phyloP scores from a whole-genome alignment of 2,329 filamentous ascomycete genomes.

The Hymenoscyphus albidus region DNA sequence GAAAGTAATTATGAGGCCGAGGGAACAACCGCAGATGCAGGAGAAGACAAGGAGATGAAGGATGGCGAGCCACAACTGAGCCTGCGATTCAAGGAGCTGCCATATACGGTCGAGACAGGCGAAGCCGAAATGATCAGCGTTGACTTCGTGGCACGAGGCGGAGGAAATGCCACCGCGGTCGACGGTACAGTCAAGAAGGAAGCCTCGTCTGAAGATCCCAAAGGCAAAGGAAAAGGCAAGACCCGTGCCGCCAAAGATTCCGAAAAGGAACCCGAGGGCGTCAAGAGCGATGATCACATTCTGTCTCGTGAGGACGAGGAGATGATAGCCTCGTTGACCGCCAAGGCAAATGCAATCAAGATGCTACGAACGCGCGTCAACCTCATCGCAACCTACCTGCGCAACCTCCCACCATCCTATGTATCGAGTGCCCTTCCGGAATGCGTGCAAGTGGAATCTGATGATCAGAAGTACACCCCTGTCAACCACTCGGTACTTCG shows the following conservation, averaged over 20 bases:
- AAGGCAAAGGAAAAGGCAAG: conserved; percentile 30
- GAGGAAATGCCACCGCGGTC: conserved; percentile 71
- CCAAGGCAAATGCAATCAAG: conserved; percentile 88
- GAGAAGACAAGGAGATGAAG: conserved; percentile 69
- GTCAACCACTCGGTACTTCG: conserved; percentile 70
- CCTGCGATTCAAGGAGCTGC: conserved; percentile 76
- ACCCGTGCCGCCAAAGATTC: conserved; percentile 32
- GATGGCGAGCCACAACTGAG: conserved; percentile 54
- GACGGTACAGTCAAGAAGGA: conserved; percentile 32
- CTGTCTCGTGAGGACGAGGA: conserved; percentile 59
- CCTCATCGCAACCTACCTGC: conserved; percentile 72
- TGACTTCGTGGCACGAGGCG: conserved; percentile 83
- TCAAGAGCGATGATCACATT: conserved; percentile 48
- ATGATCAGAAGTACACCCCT: conserved; percentile 25
- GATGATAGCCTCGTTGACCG: conserved; percentile 64
- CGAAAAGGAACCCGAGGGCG: conserved; percentile 30
- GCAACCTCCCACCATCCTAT: conserved; percentile 64
- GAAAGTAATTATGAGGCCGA: conserved; percentile 79
- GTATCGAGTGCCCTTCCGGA: conserved; percentile 45
- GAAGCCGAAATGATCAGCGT: conserved; percentile 98
- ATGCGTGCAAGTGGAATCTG: conserved; percentile 18
- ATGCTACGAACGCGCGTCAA: conserved; percentile 79
- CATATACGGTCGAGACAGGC: conserved; percentile 86
- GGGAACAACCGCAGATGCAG: conserved; percentile 46
- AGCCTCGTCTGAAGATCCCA: conserved; percentile 29